These are phyloP conservation scores for Pseudognaphalium luteoalbum DNA, from an alignment of 129 eudicot species.

Conservation along the genomic window DNA sequence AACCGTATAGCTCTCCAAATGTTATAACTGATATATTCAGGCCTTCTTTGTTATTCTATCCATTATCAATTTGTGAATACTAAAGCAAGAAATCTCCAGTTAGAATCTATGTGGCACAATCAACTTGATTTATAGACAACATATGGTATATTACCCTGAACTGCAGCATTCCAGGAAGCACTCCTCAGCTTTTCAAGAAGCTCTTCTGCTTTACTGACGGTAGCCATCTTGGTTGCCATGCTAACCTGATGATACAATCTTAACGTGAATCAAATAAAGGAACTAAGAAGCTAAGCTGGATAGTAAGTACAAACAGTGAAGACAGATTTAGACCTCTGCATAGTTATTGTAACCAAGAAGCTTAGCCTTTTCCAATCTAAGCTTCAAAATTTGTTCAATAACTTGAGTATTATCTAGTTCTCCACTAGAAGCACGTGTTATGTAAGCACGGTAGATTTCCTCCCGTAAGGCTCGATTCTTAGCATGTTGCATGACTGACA, in stretches of 20 bases:
- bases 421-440: slow-evolving; percentile 89
- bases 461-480: slow-evolving; percentile 79
- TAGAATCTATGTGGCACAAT: neutral
- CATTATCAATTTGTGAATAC: neutral
- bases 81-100: slow-evolving; percentile 1
- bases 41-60: neutral
- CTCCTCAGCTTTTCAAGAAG: slow-evolving; percentile 85
- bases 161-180: slow-evolving; percentile 95
- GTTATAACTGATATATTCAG: neutral
- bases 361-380: slow-evolving; percentile 86
- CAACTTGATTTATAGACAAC: neutral
- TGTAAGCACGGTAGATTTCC: slow-evolving; percentile 83
- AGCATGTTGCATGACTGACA: slow-evolving; percentile 93
- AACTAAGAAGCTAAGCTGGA: neutral
- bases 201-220: slow-evolving; percentile 84
- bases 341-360: slow-evolving; percentile 94
- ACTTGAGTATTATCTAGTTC: slow-evolving; percentile 83
- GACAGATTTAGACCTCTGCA: slow-evolving; percentile 65
- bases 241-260: slow-evolving; percentile 56
- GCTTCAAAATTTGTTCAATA: slow-evolving; percentile 81
- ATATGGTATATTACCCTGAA: slow-evolving; percentile 50
- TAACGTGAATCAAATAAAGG: slow-evolving; percentile 2
- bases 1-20: slow-evolving; percentile 1
- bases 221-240: slow-evolving; percentile 99
- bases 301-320: slow-evolving; percentile 1